Conservation (phyloP, 371 early-diverging fungal species). For the Mortierella sp. region DNA sequence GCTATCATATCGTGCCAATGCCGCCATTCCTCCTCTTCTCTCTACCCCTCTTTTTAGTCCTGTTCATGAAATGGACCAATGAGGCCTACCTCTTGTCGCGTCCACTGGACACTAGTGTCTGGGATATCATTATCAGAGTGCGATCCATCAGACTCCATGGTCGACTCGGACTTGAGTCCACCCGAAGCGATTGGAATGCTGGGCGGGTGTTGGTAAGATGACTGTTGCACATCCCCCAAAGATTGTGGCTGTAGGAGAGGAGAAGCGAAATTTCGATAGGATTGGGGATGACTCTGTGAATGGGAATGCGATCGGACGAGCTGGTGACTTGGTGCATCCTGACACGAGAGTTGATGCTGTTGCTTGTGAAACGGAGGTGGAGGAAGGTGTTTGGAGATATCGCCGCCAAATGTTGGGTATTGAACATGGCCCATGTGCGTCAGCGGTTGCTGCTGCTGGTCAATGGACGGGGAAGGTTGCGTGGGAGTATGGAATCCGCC, state of each 20-base stretch:
- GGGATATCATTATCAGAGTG: constrained; percentile 22
- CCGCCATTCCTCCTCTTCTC: too few relatives aligned
- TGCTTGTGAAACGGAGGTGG: constrained; percentile 8
- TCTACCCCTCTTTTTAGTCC: too few relatives aligned
- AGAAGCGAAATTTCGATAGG: constrained; percentile 23
- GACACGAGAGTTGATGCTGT: not conserved
- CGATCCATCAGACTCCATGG: constrained; percentile 41
- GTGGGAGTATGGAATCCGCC: too few relatives aligned
- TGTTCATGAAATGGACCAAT: too few relatives aligned
- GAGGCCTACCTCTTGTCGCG: constrained; percentile 37
- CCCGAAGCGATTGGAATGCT: constrained; percentile 5
- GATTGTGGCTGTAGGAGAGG: constrained; percentile 23
- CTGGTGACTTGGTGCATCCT: not conserved
- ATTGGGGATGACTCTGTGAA: constrained; percentile 24
- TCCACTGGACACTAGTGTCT: constrained; percentile 23
- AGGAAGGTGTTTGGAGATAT: not conserved
- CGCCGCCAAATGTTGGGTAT: constrained; percentile 2
- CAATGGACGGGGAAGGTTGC: too few relatives aligned
- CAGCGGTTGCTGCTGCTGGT: constrained; percentile 3
- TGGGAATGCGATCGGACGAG: constrained; percentile 11
- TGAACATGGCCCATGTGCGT: constrained; percentile 21
- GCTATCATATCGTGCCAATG: too few relatives aligned
- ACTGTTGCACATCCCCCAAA: not conserved
- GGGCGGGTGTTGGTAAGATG: constrained; percentile 16
- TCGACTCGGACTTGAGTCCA: constrained; percentile 10